Evolutionary conservation across 805 yeast species (phyloP), one percentile per base, ranked within the genome.

Genomic region (Zygoascus biomembranicola): DNA sequence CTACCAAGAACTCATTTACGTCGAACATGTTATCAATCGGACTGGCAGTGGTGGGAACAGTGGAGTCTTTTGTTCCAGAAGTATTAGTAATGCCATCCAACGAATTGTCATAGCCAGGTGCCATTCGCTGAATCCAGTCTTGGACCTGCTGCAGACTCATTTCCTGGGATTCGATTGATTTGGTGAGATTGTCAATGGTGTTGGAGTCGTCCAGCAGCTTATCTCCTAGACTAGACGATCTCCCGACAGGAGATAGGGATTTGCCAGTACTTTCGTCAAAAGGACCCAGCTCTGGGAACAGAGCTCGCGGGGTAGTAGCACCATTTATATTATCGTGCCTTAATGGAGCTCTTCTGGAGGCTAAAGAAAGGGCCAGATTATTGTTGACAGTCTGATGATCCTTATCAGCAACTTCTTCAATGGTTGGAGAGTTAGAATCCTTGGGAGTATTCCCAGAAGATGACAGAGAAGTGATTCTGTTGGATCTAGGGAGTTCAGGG

Each of bases 61-160:
- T 10, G 9, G 16, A 19, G 10, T 37, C 37, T n/a, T 35, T 39
- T 37, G 44, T 13, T 8, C n/a, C 32, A 9, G 48, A 19, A 8
- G 13, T 10, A 14, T n/a, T n/a, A 9, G 32, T 16, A 3, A 16
- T 32, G 13, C 13, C 3, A 46, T 46, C 49, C 39, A 46, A 31
- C 9, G 16, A 37, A 14, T 37, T 43, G 23, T 32, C 32, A 32
- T 52, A 55, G 14, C 51, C 51, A 10, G 61, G 61, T 9, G 42
- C 48, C 13, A 57, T 52, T 46, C 52, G 50, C 13, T 56, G 49
- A 32, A 66, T 57, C 67, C 67, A 65, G 41, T 66, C 67, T 54
- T 66, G 67, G 6, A 66, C 64, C 47, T 62, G 63, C 50, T 64
- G 63, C 14, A 66, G 59, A 1, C 64, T 57, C 42, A 57, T 52